Base-by-base conservation (phyloP, 73 alveolate species). In the Urostyla sp. region DNA sequence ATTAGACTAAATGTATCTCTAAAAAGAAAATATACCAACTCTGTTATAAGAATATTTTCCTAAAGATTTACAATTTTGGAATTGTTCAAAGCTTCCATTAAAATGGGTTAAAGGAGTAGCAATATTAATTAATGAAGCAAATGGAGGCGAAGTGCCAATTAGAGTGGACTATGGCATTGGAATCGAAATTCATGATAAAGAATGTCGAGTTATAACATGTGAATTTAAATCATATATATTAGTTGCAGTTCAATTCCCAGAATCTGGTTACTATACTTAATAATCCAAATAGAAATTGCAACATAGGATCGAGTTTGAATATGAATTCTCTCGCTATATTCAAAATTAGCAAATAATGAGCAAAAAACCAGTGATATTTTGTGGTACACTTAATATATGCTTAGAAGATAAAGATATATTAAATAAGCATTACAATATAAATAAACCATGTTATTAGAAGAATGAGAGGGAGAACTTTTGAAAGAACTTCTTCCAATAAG, bases 81-180 rank as follows among this genome's bases (percentile, higher is more conserved):
- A 87, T 38, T 63, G 51, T 40, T 73, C 32, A 36, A 37, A 80
- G 45, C 72, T 81, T 74, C n/a, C n/a, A 18, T 40, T 67, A 16
- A 88, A 51, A 24, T 81, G 80, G 66, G 97, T 95, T 24, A 89
- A 91, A 45, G 80, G 94, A 24, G 97, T 95, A 37, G 73, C 85
- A 0, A 87, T 92, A 11, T 32, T 91, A 13, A 73, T 87, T 34
- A 46, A 90, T 26, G 60, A 84, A 57, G 75, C 50, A 24, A 83
- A 85, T n/a, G n/a, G n/a, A n/a, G n/a, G n/a, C n/a, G n/a, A n/a
- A n/a, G 38, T 54, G 37, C 97, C 92, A 10, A 32, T 87, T 31
- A 75, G 73, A 4, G 81, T 89, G 20, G 35, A 23, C 7, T 79
- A 56, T 58, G 92, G 79, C 18, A 26, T 85, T 10, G 96, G 94